phyloP scores from a whole-genome alignment of 768 basidiomycete species.

The Lentinula raphanica region DNA sequence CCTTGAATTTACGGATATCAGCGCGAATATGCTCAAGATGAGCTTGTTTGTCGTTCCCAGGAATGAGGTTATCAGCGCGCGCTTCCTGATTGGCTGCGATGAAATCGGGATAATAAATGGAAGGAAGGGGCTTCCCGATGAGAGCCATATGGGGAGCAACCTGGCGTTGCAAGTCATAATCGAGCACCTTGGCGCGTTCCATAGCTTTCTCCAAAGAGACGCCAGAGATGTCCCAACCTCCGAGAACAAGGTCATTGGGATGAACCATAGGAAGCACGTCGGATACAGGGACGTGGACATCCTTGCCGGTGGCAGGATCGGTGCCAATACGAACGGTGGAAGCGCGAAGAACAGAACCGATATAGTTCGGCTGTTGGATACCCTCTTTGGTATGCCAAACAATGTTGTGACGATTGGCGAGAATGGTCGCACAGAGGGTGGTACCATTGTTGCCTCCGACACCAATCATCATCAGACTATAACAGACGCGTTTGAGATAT shows the following conservation, averaged over 20 bases:
- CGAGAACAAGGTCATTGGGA: conserved; percentile 94
- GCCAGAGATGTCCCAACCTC: conserved; percentile 97
- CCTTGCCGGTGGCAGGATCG: conserved; percentile 76
- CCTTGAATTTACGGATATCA: conserved; percentile 95
- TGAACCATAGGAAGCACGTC: conserved; percentile 97
- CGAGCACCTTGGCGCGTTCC: conserved; percentile 88
- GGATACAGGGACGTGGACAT: conserved; percentile 86
- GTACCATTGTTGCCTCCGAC: conserved; percentile 97
- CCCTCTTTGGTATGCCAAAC: conserved; percentile 92
- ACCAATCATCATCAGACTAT: conserved; percentile 93
- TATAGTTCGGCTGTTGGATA: conserved; percentile 93
- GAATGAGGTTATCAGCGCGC: conserved; percentile 90
- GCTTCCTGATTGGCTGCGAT: conserved; percentile 97
- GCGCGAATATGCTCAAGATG: conserved; percentile 89
- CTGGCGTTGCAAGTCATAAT: conserved; percentile 96
- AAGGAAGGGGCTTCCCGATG: conserved; percentile 81
- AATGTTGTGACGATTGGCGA: conserved; percentile 94
- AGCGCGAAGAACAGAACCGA: conserved; percentile 92
- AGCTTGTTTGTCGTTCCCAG: conserved; percentile 79
- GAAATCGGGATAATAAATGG: conserved; percentile 96
- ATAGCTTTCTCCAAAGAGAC: conserved; percentile 85
- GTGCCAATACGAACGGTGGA: conserved; percentile 90
- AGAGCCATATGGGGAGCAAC: conserved; percentile 80
- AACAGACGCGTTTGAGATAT: conserved; percentile 8
- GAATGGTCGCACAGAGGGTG: conserved; percentile 88